Evolutionary conservation across 169 alveolate species (phyloP).

Genomic region (Besnoitia besnoiti): DNA sequence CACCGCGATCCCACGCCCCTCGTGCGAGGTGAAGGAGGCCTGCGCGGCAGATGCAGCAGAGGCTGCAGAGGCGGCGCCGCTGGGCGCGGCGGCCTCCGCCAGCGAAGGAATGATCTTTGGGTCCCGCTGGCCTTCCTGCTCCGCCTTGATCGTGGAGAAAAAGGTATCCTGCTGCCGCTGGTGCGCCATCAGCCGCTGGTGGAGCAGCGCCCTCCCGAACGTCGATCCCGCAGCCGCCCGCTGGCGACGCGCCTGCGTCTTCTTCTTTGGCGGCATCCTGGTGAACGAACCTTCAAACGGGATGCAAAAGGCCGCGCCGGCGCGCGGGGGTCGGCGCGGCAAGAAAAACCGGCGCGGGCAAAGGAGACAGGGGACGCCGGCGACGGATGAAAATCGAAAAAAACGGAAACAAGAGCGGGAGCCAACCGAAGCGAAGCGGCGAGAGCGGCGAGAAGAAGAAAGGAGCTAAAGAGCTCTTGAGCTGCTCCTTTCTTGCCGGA

Average conservation of each 20-base stretch:
- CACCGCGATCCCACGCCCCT: neutral
- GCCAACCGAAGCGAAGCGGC: too few species aligned
- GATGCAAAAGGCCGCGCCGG: too few species aligned
- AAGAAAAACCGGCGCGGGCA: too few species aligned
- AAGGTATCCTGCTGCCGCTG: neutral
- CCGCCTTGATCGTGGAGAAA: neutral
- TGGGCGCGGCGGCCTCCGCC: neutral
- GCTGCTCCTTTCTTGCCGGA: too few species aligned
- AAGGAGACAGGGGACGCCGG: too few species aligned
- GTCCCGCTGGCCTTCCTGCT: neutral
- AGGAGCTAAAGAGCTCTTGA: neutral
- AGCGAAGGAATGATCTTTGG: neutral
- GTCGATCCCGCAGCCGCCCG: neutral
- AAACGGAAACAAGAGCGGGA: too few species aligned
- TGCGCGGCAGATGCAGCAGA: neutral
- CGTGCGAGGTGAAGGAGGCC: neutral
- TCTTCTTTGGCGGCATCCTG: neutral
- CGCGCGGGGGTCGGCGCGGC: too few species aligned
- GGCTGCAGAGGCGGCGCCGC: neutral
- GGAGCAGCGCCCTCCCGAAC: neutral
- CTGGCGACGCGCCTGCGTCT: slow-evolving; percentile 1
- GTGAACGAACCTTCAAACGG: too few species aligned
- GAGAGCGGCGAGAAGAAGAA: neutral
- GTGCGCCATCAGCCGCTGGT: neutral
- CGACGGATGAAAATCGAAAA: too few species aligned